These are phyloP conservation scores for Pleodorina starrii DNA, from an alignment of 139 green algal species.

Conservation along the genomic window DNA sequence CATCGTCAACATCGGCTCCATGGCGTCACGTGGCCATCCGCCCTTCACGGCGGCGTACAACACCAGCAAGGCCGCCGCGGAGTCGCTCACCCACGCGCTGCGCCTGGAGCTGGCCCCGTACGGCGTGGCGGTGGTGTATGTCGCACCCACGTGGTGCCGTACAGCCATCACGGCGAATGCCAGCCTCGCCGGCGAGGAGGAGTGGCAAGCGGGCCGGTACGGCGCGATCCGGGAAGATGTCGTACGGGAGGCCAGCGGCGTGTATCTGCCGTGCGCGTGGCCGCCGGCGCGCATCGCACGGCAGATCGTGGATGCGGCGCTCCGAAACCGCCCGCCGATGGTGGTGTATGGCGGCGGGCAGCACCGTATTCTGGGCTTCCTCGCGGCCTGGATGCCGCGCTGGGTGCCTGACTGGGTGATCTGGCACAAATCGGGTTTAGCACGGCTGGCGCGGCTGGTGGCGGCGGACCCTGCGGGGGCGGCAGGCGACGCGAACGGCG, in stretches of 20 bases:
- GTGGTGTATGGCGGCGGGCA: constrained; percentile 8
- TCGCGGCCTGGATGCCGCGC: background rate
- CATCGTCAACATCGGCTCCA: constrained; percentile 22
- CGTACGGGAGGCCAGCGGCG: background rate
- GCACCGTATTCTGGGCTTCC: background rate
- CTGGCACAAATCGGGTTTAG: background rate
- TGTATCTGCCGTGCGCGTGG: background rate
- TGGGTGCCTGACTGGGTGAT: background rate
- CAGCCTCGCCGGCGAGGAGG: background rate
- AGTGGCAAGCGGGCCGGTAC: background rate
- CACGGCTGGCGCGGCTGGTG: background rate
- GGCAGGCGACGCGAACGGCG: no score
- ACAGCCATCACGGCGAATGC: background rate
- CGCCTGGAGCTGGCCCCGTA: constrained; percentile 20
- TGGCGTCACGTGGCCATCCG: background rate
- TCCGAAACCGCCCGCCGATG: background rate
- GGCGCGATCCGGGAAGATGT: background rate
- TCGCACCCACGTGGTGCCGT: constrained; percentile 28
- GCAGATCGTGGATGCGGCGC: background rate
- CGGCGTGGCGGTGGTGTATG: background rate
- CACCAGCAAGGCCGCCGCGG: constrained; percentile 21
- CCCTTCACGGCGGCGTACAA: constrained; percentile 14
- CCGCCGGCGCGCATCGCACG: background rate
- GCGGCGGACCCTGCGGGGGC: no score
- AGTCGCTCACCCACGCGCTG: constrained; percentile 31